Evolutionary conservation across 2,329 filamentous ascomycete species (phyloP).

Genomic region (Phaeosphaeria sp.): DNA sequence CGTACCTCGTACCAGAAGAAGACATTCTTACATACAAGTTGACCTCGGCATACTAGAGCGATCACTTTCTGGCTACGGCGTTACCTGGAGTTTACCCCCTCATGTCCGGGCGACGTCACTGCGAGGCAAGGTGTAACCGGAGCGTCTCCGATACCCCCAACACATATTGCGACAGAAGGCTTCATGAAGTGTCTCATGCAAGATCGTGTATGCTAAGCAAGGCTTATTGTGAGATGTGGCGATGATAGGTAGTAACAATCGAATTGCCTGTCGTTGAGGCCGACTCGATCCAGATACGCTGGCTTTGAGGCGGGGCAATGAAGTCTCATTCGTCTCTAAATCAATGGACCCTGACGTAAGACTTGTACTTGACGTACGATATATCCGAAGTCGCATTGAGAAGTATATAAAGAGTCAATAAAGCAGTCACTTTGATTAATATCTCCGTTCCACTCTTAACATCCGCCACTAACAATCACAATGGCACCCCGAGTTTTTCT

Average conservation of each 20-base stretch:
- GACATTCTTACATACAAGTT: neutral
- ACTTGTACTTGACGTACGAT: slow-evolving; percentile 1
- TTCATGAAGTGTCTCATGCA: neutral
- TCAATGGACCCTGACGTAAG: neutral
- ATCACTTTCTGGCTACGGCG: neutral
- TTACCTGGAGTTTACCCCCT: slow-evolving; percentile 3
- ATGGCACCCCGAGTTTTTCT: slow-evolving; percentile 56
- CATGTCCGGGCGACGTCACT: slow-evolving; percentile 5
- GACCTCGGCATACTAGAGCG: neutral
- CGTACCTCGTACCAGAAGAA: neutral
- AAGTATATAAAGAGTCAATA: neutral
- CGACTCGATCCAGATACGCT: neutral
- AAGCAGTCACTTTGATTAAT: neutral
- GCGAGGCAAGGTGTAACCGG: neutral
- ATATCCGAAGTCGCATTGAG: neutral
- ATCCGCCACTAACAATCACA: neutral
- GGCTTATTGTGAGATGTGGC: neutral
- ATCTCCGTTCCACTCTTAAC: neutral
- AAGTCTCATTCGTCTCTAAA: neutral
- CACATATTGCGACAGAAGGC: neutral
- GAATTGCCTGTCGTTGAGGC: neutral
- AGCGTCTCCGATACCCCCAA: neutral
- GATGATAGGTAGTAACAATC: neutral
- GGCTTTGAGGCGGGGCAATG: neutral
- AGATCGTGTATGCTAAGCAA: neutral